phyloP scores from a whole-genome alignment of 1,139 yeast genomes.

The Pichia sp. region DNA sequence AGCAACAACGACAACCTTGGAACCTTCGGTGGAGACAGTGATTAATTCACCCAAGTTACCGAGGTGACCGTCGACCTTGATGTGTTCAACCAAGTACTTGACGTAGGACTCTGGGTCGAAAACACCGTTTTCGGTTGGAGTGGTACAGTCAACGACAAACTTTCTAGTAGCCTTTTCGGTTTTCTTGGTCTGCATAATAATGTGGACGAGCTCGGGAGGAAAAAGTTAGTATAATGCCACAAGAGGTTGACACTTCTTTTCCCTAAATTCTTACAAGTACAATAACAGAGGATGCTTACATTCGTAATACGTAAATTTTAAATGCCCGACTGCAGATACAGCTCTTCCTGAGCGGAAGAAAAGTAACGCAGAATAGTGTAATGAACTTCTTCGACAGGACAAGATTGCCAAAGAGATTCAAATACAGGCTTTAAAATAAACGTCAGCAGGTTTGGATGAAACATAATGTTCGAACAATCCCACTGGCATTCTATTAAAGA shows the following conservation, averaged over 20 bases:
- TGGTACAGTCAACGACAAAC: conserved; percentile 94
- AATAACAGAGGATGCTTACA: conserved; percentile 10
- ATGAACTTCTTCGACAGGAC: not conserved
- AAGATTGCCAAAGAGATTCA: not conserved
- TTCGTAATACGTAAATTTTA: not conserved
- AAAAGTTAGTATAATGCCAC: not conserved
- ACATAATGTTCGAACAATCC: not conserved
- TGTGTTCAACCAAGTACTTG: conserved; percentile 97
- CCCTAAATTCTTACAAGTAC: not conserved
- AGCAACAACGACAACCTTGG: conserved; percentile 81
- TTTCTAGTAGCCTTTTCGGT: conserved; percentile 62
- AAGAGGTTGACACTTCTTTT: not conserved
- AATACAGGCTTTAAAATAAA: conserved; percentile 23
- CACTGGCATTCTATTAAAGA: conserved; percentile 19
- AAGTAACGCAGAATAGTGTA: conserved; percentile 16
- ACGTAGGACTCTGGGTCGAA: conserved; percentile 97
- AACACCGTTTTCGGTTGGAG: conserved; percentile 97
- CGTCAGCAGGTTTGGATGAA: conserved; percentile 8
- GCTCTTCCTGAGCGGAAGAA: not conserved
- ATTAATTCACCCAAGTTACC: conserved; percentile 97
- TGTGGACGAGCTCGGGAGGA: not conserved
- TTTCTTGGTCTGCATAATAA: conserved; percentile 31
- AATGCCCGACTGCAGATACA: conserved; percentile 19
- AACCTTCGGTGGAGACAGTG: conserved; percentile 80
- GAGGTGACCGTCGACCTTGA: conserved; percentile 94